Evolutionary conservation across 768 basidiomycete genomes (phyloP).

Genomic region (Solioccasus polychromus): DNA sequence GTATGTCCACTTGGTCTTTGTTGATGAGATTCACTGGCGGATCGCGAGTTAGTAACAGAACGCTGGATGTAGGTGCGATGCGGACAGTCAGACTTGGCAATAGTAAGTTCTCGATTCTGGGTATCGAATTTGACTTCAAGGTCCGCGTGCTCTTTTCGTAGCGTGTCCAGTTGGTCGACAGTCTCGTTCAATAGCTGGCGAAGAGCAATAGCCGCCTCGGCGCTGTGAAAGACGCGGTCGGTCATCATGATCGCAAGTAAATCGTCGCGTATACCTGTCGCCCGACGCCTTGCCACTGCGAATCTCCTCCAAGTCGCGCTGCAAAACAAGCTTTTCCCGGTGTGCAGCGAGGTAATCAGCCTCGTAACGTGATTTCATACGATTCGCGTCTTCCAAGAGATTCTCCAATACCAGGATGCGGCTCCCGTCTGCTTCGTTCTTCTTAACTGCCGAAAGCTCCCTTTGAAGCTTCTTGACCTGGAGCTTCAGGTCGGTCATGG

Average conservation of each 20-base stretch:
- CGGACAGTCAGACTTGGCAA: slow-evolving; percentile 85
- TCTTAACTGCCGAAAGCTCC: slow-evolving; percentile 72
- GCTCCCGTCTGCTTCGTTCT: slow-evolving; percentile 75
- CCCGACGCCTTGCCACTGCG: slow-evolving; percentile 79
- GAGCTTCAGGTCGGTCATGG: slow-evolving; percentile 90
- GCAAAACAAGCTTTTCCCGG: slow-evolving; percentile 75
- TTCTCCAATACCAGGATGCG: slow-evolving; percentile 85
- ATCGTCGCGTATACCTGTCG: slow-evolving; percentile 58
- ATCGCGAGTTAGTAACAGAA: slow-evolving; percentile 5
- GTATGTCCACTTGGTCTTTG: slow-evolving; percentile 90
- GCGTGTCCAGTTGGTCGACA: slow-evolving; percentile 70
- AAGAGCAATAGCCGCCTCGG: slow-evolving; percentile 85
- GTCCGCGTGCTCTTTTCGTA: slow-evolving; percentile 67
- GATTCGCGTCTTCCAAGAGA: slow-evolving; percentile 84
- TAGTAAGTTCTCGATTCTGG: slow-evolving; percentile 63
- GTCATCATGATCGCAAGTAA: background rate
- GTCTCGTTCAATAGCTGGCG: slow-evolving; percentile 87
- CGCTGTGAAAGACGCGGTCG: slow-evolving; percentile 39
- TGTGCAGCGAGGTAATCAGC: slow-evolving; percentile 82
- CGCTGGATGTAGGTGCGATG: slow-evolving; percentile 4
- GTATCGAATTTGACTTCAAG: slow-evolving; percentile 68
- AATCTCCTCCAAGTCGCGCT: slow-evolving; percentile 85
- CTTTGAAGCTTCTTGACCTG: slow-evolving; percentile 78
- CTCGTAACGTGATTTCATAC: slow-evolving; percentile 89
- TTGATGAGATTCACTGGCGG: slow-evolving; percentile 80